Conservation (phyloP, 805 yeast species). For the Maudiozyma barnettii region DNA sequence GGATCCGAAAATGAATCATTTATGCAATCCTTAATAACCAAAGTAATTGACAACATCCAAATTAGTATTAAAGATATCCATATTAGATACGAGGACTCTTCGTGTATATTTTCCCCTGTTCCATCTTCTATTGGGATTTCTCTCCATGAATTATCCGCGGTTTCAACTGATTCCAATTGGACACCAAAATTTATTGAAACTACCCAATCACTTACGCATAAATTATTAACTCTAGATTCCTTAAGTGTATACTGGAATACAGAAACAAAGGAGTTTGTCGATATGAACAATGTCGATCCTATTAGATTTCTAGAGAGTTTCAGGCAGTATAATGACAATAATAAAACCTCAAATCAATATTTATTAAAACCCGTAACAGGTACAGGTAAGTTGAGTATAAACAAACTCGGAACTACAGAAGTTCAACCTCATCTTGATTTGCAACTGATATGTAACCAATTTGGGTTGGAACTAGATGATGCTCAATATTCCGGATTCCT, state of each 20-base stretch:
- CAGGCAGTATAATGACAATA: not conserved
- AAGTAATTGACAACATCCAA: conserved; percentile 87
- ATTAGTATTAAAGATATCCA: conserved; percentile 87
- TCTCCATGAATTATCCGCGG: conserved; percentile 79
- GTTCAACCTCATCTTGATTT: conserved; percentile 59
- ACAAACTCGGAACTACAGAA: conserved; percentile 68
- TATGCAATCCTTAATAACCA: conserved; percentile 77
- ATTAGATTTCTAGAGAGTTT: not conserved
- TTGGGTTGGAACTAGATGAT: conserved; percentile 78
- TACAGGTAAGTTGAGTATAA: conserved; percentile 68
- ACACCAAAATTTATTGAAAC: conserved; percentile 73
- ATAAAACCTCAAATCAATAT: conserved; percentile 34
- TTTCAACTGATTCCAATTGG: conserved; percentile 83
- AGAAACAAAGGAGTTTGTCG: conserved; percentile 34
- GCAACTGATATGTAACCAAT: conserved; percentile 75
- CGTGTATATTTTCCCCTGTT: conserved; percentile 51
- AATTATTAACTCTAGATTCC: conserved; percentile 63
- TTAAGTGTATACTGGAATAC: conserved; percentile 82
- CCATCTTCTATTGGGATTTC: conserved; percentile 83
- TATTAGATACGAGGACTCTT: conserved; percentile 78
- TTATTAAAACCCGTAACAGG: conserved; percentile 85
- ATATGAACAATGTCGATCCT: not conserved
- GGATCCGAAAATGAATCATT: conserved; percentile 62
- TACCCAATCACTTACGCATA: conserved; percentile 56
- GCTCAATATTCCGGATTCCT: conserved; percentile 75